Conservation (phyloP, 495 filamentous ascomycete genomes). For the Trypethelium eluteriae region DNA sequence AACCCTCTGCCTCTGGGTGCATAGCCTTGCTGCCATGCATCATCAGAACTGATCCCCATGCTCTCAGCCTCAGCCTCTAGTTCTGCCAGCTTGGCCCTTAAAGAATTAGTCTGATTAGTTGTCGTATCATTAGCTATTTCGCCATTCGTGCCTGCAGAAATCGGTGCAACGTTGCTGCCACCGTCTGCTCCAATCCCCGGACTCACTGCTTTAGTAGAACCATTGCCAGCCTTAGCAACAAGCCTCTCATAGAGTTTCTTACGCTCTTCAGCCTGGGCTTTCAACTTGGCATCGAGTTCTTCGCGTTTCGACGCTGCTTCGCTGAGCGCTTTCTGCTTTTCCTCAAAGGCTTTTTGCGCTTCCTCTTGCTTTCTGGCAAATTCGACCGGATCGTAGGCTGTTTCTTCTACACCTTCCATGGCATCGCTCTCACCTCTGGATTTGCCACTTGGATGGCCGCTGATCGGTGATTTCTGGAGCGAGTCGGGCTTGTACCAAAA, state of each 20-base stretch:
- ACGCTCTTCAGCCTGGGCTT: constrained; percentile 68
- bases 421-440: neutral
- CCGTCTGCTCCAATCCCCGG: constrained; percentile 6
- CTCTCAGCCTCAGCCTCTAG: constrained; percentile 79
- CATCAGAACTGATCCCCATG: constrained; percentile 61
- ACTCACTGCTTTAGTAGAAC: constrained; percentile 12
- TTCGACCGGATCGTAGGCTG: constrained; percentile 67
- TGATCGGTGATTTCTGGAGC: constrained; percentile 35
- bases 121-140: constrained; percentile 34
- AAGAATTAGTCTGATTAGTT: constrained; percentile 53
- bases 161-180: constrained; percentile 22
- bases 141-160: constrained; percentile 35
- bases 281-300: constrained; percentile 66
- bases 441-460: constrained; percentile 18
- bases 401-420: constrained; percentile 35
- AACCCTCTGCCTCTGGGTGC: constrained; percentile 20
- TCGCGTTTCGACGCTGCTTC: constrained; percentile 64
- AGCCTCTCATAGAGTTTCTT: constrained; percentile 58
- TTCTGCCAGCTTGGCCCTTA: constrained; percentile 71
- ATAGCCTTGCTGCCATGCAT: constrained; percentile 18
- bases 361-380: constrained; percentile 69
- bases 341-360: constrained; percentile 70
- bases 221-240: constrained; percentile 40
- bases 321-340: constrained; percentile 62
- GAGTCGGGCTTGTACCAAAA: constrained; percentile 77